Evolutionary conservation across 1,284 basidiomycete species (phyloP), one percentile per base, ranked within the genome.

Genomic region (Moniliophthora roreri): DNA sequence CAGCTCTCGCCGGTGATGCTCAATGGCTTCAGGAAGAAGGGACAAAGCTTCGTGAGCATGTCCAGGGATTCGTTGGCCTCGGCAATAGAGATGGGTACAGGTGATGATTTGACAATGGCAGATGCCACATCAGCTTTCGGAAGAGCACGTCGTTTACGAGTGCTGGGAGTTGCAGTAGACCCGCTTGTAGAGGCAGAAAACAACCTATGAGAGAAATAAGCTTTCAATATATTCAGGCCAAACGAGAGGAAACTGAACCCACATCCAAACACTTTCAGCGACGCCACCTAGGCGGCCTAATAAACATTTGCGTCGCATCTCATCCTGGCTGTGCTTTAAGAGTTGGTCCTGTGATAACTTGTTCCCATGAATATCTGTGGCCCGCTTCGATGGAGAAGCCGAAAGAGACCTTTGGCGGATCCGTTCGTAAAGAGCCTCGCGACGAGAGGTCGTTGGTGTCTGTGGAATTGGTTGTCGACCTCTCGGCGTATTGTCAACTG

Each of bases 261-360:
- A 87, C 89, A 91, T 91, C 88, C 89, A 91, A n/a, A 87, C 79
- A 57, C 88, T 87, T 64, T 91, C 89, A n/a, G 89, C 89, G 18
- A 91, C 78, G 11, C 85, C 84, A 26, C 79, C 77, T 9, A 92
- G 77, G n/a, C 89, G 81, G 50, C 89, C 89, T 8, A 92, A 74
- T 16, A 91, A 66, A 60, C 87, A 89, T 37, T 86, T 76, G 51
- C 85, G 76, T 53, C 88, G 78, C 69, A 86, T 81, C 63, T 89
- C 88, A 52, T 90, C 89, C 63, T 89, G 87, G 36, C 82, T 76
- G 48, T 90, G 71, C 66, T 85, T 87, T 42, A 84, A 66, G 54
- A 91, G 74, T 60, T 88, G 80, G 51, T 89, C 87, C 56, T 75
- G 80, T 28, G 79, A 80, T 61, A 88, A 69, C 52, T 71, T 80